Conservation (phyloP, 1,284 basidiomycete genomes). For the Sanghuangporus sanghuang region DNA sequence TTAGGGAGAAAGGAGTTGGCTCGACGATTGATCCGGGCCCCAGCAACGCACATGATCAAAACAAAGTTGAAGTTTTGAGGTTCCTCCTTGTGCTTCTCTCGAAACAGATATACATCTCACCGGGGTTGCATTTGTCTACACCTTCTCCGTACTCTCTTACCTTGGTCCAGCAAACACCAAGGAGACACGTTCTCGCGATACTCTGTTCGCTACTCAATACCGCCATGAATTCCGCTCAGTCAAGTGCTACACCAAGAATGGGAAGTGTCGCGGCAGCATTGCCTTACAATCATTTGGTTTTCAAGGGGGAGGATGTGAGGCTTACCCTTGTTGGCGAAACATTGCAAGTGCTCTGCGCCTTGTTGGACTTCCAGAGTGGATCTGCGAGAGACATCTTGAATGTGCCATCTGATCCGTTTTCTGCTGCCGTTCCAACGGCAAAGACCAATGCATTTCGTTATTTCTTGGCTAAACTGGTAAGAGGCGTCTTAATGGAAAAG, state of each 20-base stretch:
- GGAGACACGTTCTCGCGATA: conserved; percentile 79
- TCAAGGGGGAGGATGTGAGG: conserved; percentile 77
- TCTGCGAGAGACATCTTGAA: conserved; percentile 49
- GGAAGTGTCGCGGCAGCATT: conserved; percentile 62
- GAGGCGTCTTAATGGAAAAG: conserved; percentile 23
- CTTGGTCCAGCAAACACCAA: conserved; percentile 71
- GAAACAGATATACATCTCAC: conserved; percentile 79
- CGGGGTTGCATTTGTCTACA: conserved; percentile 62
- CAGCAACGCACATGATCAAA: conserved; percentile 63
- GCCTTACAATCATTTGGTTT: conserved; percentile 88
- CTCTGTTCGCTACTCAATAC: conserved; percentile 91
- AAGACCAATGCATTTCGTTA: conserved; percentile 87
- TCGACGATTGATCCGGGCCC: conserved; percentile 73
- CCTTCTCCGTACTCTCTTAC: conserved; percentile 74
- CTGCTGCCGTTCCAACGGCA: conserved; percentile 43
- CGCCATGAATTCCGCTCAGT: conserved; percentile 62
- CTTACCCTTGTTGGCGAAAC: conserved; percentile 66
- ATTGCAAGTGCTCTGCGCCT: conserved; percentile 69
- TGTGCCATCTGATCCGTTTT: conserved; percentile 38
- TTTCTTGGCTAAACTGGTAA: conserved; percentile 82
- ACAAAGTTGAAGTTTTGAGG: conserved; percentile 83
- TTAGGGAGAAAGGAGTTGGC: conserved; percentile 89
- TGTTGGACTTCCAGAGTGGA: conserved; percentile 81
- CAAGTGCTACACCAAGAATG: conserved; percentile 40
- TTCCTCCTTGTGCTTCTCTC: conserved; percentile 83